Percentiles rank a stretch among this genome's conserved stretches.
Conservation (phyloP, 1,139 yeast species). For the Kurtzmaniella quercitrusa region DNA sequence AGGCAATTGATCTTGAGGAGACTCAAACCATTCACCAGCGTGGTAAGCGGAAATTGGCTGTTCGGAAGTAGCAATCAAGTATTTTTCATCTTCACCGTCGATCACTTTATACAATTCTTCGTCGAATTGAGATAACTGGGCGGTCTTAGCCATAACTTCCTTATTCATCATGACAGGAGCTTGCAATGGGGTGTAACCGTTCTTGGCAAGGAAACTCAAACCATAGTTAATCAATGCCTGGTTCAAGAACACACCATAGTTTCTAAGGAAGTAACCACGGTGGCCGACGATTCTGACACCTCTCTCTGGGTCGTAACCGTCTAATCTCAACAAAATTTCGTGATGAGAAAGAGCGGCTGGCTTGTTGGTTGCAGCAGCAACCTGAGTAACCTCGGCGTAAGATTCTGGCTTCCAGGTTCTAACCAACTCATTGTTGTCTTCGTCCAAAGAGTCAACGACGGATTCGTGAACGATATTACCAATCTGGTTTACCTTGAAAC, state of each 20-base stretch:
- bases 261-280: slow-evolving; percentile 95
- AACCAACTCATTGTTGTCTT: slow-evolving; percentile 84
- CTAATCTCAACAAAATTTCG: slow-evolving; percentile 88
- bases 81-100: slow-evolving; percentile 97
- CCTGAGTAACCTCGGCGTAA: slow-evolving; percentile 50
- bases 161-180: slow-evolving; percentile 99
- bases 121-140: slow-evolving; percentile 95
- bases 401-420: slow-evolving; percentile 80
- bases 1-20: slow-evolving; percentile 95
- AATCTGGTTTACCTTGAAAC: slow-evolving; percentile 76
- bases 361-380: slow-evolving; percentile 70
- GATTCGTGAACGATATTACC: slow-evolving; percentile 94
- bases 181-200: slow-evolving; percentile 87
- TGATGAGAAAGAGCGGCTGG: slow-evolving; percentile 90
- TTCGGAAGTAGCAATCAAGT: slow-evolving; percentile 96
- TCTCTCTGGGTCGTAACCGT: slow-evolving; percentile 98
- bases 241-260: slow-evolving; percentile 93
- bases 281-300: slow-evolving; percentile 98
- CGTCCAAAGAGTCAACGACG: slow-evolving; percentile 84
- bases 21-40: slow-evolving; percentile 97
- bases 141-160: slow-evolving; percentile 99
- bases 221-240: slow-evolving; percentile 98
- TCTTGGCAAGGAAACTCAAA: slow-evolving; percentile 72
- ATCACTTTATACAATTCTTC: slow-evolving; percentile 95
- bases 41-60: slow-evolving; percentile 99